phyloP scores from a whole-genome alignment of 2,329 filamentous ascomycete genomes.

The Exophiala spinifera region DNA sequence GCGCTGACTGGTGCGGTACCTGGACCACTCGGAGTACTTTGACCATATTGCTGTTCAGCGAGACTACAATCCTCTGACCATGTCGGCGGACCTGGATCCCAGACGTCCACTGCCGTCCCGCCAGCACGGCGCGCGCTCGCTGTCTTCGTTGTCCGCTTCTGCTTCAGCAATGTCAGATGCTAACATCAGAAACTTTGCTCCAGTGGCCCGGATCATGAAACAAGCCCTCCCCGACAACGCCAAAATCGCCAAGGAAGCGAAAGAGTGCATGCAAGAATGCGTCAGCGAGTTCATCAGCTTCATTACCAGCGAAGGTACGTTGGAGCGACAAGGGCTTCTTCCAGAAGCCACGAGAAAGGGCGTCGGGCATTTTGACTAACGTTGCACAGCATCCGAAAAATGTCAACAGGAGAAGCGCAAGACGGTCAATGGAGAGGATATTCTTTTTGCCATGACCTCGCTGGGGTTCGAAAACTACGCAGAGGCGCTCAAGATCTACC shows the following conservation, averaged over 20 bases:
- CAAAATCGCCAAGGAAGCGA: conserved; percentile 98
- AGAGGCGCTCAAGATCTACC: conserved; percentile 95
- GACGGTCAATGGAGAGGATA: conserved; percentile 98
- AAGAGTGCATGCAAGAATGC: conserved; percentile 99
- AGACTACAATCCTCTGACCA: conserved; percentile 18
- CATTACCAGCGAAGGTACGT: conserved; percentile 92
- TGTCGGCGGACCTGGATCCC: conserved; percentile 27
- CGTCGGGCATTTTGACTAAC: conserved; percentile 22
- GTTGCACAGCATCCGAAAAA: conserved; percentile 81
- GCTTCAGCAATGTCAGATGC: conserved; percentile 59
- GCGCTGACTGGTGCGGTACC: conserved; percentile 26
- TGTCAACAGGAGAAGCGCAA: conserved; percentile 99
- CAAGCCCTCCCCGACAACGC: conserved; percentile 94
- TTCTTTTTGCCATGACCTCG: conserved; percentile 98
- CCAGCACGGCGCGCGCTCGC: conserved; percentile 45
- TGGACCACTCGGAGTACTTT: conserved; percentile 28
- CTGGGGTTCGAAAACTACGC: conserved; percentile 98
- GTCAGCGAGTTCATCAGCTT: conserved; percentile 99
- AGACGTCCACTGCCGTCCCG: conserved; percentile 17
- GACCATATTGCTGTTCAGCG: conserved; percentile 8
- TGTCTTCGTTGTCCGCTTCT: conserved; percentile 36
- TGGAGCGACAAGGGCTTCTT: neutral
- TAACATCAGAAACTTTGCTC: conserved; percentile 90
- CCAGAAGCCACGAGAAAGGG: neutral
- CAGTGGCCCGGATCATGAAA: conserved; percentile 99